Percentiles rank a stretch among this genome's conserved stretches.
These are phyloP conservation scores for Tuber indicum DNA, from an alignment of 495 filamentous ascomycete genomes.

Conservation along the genomic window DNA sequence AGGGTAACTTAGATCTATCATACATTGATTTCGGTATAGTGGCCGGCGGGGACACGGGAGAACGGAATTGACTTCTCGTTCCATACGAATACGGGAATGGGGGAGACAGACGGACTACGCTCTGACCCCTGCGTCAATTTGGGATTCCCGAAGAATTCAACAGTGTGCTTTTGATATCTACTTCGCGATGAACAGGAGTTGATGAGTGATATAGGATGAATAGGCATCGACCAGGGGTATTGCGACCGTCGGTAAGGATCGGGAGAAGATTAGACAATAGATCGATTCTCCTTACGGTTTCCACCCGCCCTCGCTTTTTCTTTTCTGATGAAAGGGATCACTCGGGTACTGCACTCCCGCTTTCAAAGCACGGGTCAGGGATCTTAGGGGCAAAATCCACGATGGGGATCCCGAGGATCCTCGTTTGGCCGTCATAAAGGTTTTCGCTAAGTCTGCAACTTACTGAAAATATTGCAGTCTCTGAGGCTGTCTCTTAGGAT, in stretches of 20 bases:
- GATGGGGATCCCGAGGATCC: slow-evolving; percentile 78
- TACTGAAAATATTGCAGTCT: too few relatives aligned
- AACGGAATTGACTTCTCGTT: slow-evolving; percentile 82
- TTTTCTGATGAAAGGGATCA: neutral
- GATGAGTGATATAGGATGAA: slow-evolving; percentile 41
- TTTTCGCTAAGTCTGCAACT: slow-evolving; percentile 57
- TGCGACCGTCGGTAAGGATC: slow-evolving; percentile 62
- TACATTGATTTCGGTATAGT: slow-evolving; percentile 3
- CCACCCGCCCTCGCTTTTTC: neutral
- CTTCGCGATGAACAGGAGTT: neutral
- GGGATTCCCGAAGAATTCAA: slow-evolving; percentile 69
- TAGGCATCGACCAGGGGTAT: slow-evolving; percentile 78
- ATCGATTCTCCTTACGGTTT: neutral
- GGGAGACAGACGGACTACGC: slow-evolving; percentile 79
- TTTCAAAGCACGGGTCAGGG: slow-evolving; percentile 83
- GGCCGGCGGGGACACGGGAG: slow-evolving; percentile 47
- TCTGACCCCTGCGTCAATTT: slow-evolving; percentile 75
- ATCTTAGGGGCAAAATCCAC: slow-evolving; percentile 80
- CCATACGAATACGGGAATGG: slow-evolving; percentile 87
- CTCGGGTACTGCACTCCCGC: slow-evolving; percentile 54
- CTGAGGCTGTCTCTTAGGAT: too few relatives aligned
- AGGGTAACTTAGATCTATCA: slow-evolving; percentile 50
- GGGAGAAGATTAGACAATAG: slow-evolving; percentile 61
- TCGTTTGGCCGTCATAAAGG: slow-evolving; percentile 64
- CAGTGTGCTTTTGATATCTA: slow-evolving; percentile 47